Evolutionary conservation across 2,329 filamentous ascomycete genomes (phyloP).

Genomic region (Epichloe aotearoae): DNA sequence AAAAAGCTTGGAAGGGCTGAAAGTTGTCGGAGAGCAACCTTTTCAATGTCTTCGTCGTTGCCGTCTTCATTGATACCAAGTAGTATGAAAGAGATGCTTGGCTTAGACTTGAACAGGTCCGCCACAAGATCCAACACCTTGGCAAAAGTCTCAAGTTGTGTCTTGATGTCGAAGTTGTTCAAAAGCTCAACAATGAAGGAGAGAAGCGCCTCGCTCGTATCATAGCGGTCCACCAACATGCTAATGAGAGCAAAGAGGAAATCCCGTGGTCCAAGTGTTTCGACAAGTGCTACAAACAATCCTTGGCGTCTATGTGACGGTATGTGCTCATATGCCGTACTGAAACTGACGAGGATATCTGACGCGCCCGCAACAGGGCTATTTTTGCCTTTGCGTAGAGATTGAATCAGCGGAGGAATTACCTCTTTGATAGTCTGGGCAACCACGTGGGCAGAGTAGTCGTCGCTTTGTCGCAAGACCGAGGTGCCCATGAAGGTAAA

Average conservation of each 20-base stretch:
- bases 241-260: slow-evolving; percentile 79
- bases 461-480: slow-evolving; percentile 81
- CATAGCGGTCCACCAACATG: slow-evolving; percentile 84
- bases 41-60: slow-evolving; percentile 34
- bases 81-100: slow-evolving; percentile 57
- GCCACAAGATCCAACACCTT: slow-evolving; percentile 63
- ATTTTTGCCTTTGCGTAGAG: slow-evolving; percentile 68
- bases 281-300: slow-evolving; percentile 72
- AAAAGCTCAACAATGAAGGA: slow-evolving; percentile 66
- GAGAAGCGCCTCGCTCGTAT: slow-evolving; percentile 57
- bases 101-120: slow-evolving; percentile 65
- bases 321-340: slow-evolving; percentile 91
- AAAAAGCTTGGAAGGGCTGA: slow-evolving; percentile 44
- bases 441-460: slow-evolving; percentile 93
- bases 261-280: slow-evolving; percentile 73
- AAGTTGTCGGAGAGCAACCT: slow-evolving; percentile 40
- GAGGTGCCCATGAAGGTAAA: slow-evolving; percentile 97
- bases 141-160: slow-evolving; percentile 66
- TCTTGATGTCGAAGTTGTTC: slow-evolving; percentile 55
- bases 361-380: slow-evolving; percentile 69
- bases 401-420: slow-evolving; percentile 79
- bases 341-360: slow-evolving; percentile 88
- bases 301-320: slow-evolving; percentile 71
- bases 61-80: slow-evolving; percentile 43
- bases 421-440: slow-evolving; percentile 91